Base-by-base conservation (phyloP, 345 rosid genomes). In the Euphorbia pulcherrima region DNA sequence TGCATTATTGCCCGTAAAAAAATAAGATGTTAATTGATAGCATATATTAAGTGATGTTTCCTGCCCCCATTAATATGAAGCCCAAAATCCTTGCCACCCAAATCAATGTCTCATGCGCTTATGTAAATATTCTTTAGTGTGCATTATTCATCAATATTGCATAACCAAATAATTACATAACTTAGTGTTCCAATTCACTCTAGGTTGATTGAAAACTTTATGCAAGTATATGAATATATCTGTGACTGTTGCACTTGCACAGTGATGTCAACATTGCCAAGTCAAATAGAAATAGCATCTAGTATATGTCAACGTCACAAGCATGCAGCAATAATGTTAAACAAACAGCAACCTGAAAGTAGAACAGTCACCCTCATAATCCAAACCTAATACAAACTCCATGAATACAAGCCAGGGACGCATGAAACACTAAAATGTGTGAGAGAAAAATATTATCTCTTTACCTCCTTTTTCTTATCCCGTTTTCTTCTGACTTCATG, bases 401-500 rank as follows among this genome's bases (percentile, higher is more conserved):
- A 6, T 14, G 4, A 52, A 51, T 0, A 40, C n/a, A 52, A 67
- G 51, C 52, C 62, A 37, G 64, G 37, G 6, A 52, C 8, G 61
- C 51, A 27, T 54, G 62, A 51, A 24, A 5, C 5, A n/a, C 47
- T 10, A 14, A n/a, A 13, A 39, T 9, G 4, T n/a, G 26, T 20
- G 35, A 20, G 37, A 24, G 50, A 55, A 21, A 29, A 0, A 63
- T 6, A 44, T 1, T 9, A 4, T 12, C 27, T 12, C 13, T 24
- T 63, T 81, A 90, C 98, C 88, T 90, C 97, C 80, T 90, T 92
- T 65, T 72, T 88, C 79, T 77, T 82, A 69, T 87, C 97, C 12
- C 95, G 93, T 72, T 82, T 92, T 51, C 92, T 86, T 76, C 79
- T 92, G 58, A 92, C 98, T 84, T 87, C 97, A 62, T 75, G 93